phyloP scores from a whole-genome alignment of 2,329 filamentous ascomycete genomes.

The Fusarium sp. region DNA sequence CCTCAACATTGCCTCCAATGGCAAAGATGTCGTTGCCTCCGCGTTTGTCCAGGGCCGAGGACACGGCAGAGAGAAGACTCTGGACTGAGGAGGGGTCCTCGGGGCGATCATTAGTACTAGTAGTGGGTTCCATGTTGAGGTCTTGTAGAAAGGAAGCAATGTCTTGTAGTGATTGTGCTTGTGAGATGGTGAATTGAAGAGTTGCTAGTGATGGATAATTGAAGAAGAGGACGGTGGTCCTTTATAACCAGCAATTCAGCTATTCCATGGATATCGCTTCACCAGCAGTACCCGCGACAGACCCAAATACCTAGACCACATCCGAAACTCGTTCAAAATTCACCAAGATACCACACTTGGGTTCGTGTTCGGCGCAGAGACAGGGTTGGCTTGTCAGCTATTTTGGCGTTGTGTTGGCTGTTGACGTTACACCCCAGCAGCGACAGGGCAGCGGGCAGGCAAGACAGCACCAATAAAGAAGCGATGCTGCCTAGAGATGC shows the following conservation, averaged over 20 bases:
- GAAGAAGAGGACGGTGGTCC: no score
- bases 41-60: neutral
- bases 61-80: neutral
- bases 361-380: neutral
- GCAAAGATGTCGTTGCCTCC: conserved; percentile 17
- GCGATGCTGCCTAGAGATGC: conserved; percentile 2
- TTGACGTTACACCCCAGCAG: no score
- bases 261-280: no score
- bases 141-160: no score
- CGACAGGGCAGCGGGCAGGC: no score
- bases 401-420: neutral
- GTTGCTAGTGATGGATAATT: no score
- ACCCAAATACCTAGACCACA: no score
- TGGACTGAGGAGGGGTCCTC: neutral
- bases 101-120: accelerated
- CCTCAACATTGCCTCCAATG: conserved; percentile 7
- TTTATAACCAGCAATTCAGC: no score
- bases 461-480: neutral
- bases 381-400: no score
- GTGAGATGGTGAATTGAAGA: no score
- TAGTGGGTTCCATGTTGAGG: neutral
- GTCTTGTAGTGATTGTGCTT: no score
- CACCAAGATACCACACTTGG: neutral
- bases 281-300: no score
- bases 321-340: neutral